Conservation (phyloP, 2,329 filamentous ascomycete genomes). For the Pseudogymnoascus sp. region DNA sequence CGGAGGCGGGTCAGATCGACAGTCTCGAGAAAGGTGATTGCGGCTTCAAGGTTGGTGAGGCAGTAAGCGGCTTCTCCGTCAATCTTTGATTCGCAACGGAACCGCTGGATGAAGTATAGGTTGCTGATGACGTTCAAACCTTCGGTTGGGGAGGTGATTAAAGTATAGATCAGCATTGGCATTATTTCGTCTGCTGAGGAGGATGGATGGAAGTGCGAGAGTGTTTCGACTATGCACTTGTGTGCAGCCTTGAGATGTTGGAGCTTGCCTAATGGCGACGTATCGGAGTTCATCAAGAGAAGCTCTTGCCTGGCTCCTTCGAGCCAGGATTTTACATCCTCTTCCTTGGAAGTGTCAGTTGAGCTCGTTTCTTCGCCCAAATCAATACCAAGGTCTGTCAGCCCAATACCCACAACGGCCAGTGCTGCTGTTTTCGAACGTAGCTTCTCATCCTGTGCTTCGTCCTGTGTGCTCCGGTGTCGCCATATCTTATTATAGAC, state of each 20-base stretch:
- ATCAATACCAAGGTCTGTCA: slow-evolving; percentile 77
- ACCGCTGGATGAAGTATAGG: slow-evolving; percentile 87
- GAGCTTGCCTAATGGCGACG: slow-evolving; percentile 85
- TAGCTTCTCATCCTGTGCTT: slow-evolving; percentile 89
- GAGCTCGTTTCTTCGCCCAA: slow-evolving; percentile 50
- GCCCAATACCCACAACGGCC: slow-evolving; percentile 81
- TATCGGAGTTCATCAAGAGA: slow-evolving; percentile 74
- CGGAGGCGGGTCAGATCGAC: slow-evolving; percentile 87
- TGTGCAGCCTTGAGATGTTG: slow-evolving; percentile 82
- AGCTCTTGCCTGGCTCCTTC: slow-evolving; percentile 65
- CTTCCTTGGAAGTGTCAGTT: slow-evolving; percentile 49
- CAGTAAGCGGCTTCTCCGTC: slow-evolving; percentile 95
- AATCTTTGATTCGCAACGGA: slow-evolving; percentile 76
- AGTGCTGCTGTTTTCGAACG: slow-evolving; percentile 89
- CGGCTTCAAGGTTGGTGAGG: slow-evolving; percentile 89
- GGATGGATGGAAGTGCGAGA: slow-evolving; percentile 60
- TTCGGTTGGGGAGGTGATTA: slow-evolving; percentile 84
- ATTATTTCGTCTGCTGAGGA: slow-evolving; percentile 97
- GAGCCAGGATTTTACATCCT: slow-evolving; percentile 67
- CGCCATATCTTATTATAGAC: slow-evolving; percentile 86
- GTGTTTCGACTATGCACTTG: slow-evolving; percentile 87
- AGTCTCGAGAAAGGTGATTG: slow-evolving; percentile 88
- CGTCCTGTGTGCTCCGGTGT: slow-evolving; percentile 85
- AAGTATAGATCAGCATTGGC: slow-evolving; percentile 89
- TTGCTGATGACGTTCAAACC: slow-evolving; percentile 88